phyloP scores from a whole-genome alignment of 1,139 yeast species.

The Hyphopichia wangnamkhiaoensis region DNA sequence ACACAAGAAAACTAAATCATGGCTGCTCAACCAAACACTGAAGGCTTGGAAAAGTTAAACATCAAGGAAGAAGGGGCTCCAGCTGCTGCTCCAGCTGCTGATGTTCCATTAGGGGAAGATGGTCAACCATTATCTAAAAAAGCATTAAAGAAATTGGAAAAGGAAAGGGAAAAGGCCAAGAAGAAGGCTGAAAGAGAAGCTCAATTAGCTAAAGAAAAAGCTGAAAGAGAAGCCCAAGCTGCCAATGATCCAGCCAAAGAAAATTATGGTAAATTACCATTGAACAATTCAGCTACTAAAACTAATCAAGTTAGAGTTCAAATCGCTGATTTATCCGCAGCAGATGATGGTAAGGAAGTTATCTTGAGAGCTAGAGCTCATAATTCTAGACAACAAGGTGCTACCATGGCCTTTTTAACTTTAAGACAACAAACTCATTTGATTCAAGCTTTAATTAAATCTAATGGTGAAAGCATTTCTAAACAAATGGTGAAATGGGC shows the following conservation, averaged over 20 bases:
- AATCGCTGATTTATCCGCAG: slow-evolving; percentile 56
- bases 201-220: slow-evolving; percentile 81
- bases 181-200: slow-evolving; percentile 94
- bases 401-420: slow-evolving; percentile 86
- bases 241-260: slow-evolving; percentile 84
- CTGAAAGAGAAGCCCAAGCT: slow-evolving; percentile 69
- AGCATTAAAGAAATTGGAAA: slow-evolving; percentile 91
- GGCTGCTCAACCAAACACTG: slow-evolving; percentile 34
- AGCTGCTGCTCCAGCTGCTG: slow-evolving; percentile 21
- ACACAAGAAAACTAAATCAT: no score
- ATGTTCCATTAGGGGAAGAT: slow-evolving; percentile 65
- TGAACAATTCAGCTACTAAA: slow-evolving; percentile 75
- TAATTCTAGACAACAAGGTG: slow-evolving; percentile 92
- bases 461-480: slow-evolving; percentile 61
- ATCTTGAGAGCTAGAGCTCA: slow-evolving; percentile 93
- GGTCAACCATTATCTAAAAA: slow-evolving; percentile 95
- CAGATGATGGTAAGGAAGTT: slow-evolving; percentile 76
- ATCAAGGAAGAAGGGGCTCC: slow-evolving; percentile 25
- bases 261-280: slow-evolving; percentile 86
- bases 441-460: slow-evolving; percentile 82
- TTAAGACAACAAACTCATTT: slow-evolving; percentile 85
- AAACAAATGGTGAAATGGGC: slow-evolving; percentile 98
- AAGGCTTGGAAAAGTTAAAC: slow-evolving; percentile 35
- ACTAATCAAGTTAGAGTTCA: slow-evolving; percentile 60
- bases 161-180: slow-evolving; percentile 88